Conservation (phyloP, 2,329 filamentous ascomycete genomes). For the Sclerotinia subarctica region DNA sequence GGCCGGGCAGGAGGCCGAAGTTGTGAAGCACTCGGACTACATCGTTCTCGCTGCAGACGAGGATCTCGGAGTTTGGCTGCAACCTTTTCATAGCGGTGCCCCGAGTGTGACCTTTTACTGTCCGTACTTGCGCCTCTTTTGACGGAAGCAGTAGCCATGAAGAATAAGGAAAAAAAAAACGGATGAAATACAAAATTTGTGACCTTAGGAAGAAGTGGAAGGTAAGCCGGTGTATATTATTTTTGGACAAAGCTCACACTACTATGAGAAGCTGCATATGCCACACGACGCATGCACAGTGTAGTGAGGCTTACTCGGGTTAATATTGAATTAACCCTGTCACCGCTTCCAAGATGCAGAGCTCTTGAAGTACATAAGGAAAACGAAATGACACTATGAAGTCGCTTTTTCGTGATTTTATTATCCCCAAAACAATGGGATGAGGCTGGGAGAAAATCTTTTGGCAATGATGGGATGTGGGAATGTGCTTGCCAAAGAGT, state of each 20-base stretch:
- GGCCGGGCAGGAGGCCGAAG: constrained; percentile 3
- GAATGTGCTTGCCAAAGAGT: constrained; percentile 10
- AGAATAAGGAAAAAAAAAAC: constrained; percentile 12
- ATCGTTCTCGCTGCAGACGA: constrained; percentile 1
- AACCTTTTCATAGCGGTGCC: constrained; percentile 16
- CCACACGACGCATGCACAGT: constrained; percentile 16
- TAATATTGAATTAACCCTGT: constrained; percentile 23
- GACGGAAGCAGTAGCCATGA: constrained; percentile 17
- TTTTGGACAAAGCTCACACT: constrained; percentile 16
- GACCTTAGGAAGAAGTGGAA: constrained; percentile 17
- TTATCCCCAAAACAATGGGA: constrained; percentile 6
- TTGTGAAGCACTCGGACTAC: neutral
- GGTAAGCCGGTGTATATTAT: constrained; percentile 20
- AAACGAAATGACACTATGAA: neutral
- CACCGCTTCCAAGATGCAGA: constrained; percentile 19
- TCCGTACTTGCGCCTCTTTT: constrained; percentile 18
- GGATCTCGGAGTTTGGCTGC: constrained; percentile 11
- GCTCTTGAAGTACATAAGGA: constrained; percentile 13
- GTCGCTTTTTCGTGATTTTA: constrained; percentile 3
- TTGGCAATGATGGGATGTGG: constrained; percentile 7
- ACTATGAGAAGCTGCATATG: constrained; percentile 20
- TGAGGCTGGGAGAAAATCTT: constrained; percentile 18
- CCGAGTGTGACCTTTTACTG: constrained; percentile 15
- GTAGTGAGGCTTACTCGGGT: constrained; percentile 22
- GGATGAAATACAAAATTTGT: constrained; percentile 12